These are phyloP conservation scores for Yamadazyma mexicana DNA, from an alignment of 1,139 yeast genomes.

Conservation along the genomic window DNA sequence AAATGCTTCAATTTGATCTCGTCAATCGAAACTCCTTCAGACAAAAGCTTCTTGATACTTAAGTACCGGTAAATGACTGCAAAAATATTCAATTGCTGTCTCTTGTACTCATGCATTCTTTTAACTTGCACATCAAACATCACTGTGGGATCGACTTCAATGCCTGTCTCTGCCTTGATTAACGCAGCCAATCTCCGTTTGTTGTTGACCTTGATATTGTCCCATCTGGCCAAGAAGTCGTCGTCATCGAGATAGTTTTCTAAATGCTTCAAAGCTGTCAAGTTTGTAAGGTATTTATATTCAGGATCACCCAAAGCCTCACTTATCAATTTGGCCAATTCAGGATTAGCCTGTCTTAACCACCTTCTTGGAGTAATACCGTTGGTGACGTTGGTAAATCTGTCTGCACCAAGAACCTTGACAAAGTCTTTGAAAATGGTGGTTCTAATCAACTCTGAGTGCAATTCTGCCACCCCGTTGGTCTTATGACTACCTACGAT, in stretches of 20 bases:
- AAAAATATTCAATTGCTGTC: constrained; percentile 90
- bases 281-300: constrained; percentile 67
- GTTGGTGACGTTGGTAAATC: constrained; percentile 89
- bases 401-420: constrained; percentile 72
- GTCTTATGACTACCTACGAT: constrained; percentile 91
- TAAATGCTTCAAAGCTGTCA: constrained; percentile 66
- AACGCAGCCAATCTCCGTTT: constrained; percentile 69
- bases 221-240: constrained; percentile 71
- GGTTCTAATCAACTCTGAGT: constrained; percentile 85
- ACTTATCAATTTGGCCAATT: constrained; percentile 68
- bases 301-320: constrained; percentile 63
- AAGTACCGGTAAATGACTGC: constrained; percentile 86
- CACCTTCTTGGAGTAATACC: constrained; percentile 97
- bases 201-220: constrained; percentile 65
- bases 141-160: constrained; percentile 71
- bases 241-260: constrained; percentile 68
- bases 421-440: constrained; percentile 92
- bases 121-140: constrained; percentile 91
- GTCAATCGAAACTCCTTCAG: constrained; percentile 42
- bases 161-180: constrained; percentile 65
- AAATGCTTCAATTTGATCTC: constrained; percentile 63
- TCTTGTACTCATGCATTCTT: constrained; percentile 93
- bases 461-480: constrained; percentile 94
- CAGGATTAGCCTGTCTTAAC: constrained; percentile 92
- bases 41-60: constrained; percentile 66